phyloP scores from a whole-genome alignment of 768 basidiomycete genomes.

The Leccinum subtestaceum region DNA sequence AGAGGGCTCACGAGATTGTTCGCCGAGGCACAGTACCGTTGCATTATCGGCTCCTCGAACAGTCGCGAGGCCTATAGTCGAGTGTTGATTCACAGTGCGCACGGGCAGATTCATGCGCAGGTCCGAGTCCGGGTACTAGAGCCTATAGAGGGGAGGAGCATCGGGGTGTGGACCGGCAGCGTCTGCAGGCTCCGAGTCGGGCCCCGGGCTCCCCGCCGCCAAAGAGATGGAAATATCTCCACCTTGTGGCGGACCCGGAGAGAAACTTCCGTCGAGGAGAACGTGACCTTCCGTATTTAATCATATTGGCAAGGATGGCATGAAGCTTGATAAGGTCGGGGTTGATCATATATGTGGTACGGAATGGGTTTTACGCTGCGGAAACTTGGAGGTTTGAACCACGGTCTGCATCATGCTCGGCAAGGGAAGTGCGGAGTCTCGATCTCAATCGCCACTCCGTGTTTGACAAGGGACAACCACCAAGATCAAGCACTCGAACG shows the following conservation, averaged over 20 bases:
- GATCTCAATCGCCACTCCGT: no score
- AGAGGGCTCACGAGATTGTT: constrained; percentile 97
- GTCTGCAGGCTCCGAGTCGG: constrained; percentile 36
- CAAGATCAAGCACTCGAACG: no score
- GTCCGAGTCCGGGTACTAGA: constrained; percentile 18
- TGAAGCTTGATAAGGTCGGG: constrained; percentile 54
- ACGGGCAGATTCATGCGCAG: constrained; percentile 56
- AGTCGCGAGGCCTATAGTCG: constrained; percentile 49
- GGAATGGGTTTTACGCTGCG: constrained; percentile 73
- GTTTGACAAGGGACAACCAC: no score
- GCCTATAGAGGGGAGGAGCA: constrained; percentile 13
- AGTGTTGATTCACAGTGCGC: constrained; percentile 53
- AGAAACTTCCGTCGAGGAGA: constrained; percentile 86
- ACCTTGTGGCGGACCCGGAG: constrained; percentile 41
- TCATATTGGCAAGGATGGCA: constrained; percentile 54
- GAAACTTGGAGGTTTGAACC: neutral
- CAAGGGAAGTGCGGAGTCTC: no score
- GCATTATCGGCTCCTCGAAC: constrained; percentile 72
- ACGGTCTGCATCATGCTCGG: no score
- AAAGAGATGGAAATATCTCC: constrained; percentile 57
- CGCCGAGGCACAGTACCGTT: constrained; percentile 87
- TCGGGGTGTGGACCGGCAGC: constrained; percentile 18
- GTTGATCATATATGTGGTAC: constrained; percentile 77
- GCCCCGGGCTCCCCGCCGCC: constrained; percentile 59
- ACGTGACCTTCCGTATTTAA: constrained; percentile 62